A percentile compares a stretch with the other conserved stretches of the same genome.
Conservation (phyloP, 2,329 filamentous ascomycete species). For the Coniella vitis region DNA sequence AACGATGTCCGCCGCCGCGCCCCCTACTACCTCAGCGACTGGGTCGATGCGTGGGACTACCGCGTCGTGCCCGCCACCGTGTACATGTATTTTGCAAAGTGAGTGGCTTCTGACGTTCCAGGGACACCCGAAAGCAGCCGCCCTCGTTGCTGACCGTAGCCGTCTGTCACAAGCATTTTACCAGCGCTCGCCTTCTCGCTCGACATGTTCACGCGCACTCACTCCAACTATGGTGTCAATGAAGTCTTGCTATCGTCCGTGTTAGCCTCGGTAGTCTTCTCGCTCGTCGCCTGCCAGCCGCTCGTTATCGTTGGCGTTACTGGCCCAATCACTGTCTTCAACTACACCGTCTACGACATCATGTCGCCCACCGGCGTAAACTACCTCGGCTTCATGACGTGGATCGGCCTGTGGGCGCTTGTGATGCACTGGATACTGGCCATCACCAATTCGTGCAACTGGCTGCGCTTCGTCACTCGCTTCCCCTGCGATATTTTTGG, state of each 20-base stretch:
- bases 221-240: conserved; percentile 81
- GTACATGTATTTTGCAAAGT: conserved; percentile 97
- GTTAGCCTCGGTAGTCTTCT: conserved; percentile 73
- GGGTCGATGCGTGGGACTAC: conserved; percentile 85
- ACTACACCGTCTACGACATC: conserved; percentile 90
- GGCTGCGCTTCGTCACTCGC: conserved; percentile 78
- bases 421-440: conserved; percentile 81
- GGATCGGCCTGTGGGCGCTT: conserved; percentile 84
- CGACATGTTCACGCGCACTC: conserved; percentile 87
- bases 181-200: conserved; percentile 83
- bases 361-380: conserved; percentile 69
- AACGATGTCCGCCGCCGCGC: conserved; percentile 68
- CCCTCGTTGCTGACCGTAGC: not conserved
- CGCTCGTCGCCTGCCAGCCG: conserved; percentile 73
- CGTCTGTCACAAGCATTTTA: conserved; percentile 55
- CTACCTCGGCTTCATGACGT: conserved; percentile 86
- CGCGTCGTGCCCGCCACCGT: conserved; percentile 79
- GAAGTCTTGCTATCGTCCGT: conserved; percentile 85
- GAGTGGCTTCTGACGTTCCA: not conserved
- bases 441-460: conserved; percentile 80
- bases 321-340: conserved; percentile 87
- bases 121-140: no score
- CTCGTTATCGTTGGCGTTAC: conserved; percentile 88
- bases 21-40: conserved; percentile 77
- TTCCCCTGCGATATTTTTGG: conserved; percentile 94